A percentile compares a stretch with the other conserved stretches of the same genome.
phyloP scores from a whole-genome alignment of 352 stramenopile species.

The Phytophthora pinifolia region DNA sequence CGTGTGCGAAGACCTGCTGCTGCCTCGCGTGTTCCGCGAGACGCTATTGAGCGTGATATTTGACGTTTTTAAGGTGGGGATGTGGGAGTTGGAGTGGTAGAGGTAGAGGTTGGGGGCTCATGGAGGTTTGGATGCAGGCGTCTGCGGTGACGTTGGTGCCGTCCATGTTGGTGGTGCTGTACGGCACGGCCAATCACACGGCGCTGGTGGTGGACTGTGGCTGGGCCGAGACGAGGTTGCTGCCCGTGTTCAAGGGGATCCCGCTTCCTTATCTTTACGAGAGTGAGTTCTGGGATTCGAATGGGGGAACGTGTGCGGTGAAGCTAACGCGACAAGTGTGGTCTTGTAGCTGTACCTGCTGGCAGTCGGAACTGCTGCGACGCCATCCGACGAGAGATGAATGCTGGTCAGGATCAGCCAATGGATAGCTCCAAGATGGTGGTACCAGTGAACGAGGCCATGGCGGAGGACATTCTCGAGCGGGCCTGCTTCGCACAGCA shows the following conservation, averaged over 20 bases:
- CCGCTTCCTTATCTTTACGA: conserved; percentile 69
- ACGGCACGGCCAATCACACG: conserved; percentile 73
- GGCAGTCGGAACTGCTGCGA: conserved; percentile 52
- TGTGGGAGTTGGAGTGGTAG: background rate
- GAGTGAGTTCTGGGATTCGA: conserved; percentile 33
- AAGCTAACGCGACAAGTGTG: background rate
- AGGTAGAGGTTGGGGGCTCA: background rate
- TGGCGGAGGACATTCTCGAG: conserved; percentile 69
- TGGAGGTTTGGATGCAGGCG: conserved; percentile 24
- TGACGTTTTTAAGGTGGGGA: conserved; percentile 51
- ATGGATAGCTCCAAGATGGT: conserved; percentile 22
- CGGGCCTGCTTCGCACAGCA: conserved; percentile 75
- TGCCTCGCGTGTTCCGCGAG: conserved; percentile 60
- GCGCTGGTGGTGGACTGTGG: conserved; percentile 81
- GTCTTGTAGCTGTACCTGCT: conserved; percentile 40
- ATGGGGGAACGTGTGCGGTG: background rate
- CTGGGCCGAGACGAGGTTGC: conserved; percentile 66
- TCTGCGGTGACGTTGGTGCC: conserved; percentile 70
- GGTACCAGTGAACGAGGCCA: conserved; percentile 16
- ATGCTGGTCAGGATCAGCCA: conserved; percentile 16
- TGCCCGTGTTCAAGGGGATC: conserved; percentile 85
- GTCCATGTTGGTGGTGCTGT: conserved; percentile 60
- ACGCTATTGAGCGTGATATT: conserved; percentile 67
- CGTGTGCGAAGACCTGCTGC: conserved; percentile 77
- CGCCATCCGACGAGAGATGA: conserved; percentile 34